phyloP scores from a whole-genome alignment of 2,329 filamentous ascomycete genomes.

The Trichoderma cornu-damae region DNA sequence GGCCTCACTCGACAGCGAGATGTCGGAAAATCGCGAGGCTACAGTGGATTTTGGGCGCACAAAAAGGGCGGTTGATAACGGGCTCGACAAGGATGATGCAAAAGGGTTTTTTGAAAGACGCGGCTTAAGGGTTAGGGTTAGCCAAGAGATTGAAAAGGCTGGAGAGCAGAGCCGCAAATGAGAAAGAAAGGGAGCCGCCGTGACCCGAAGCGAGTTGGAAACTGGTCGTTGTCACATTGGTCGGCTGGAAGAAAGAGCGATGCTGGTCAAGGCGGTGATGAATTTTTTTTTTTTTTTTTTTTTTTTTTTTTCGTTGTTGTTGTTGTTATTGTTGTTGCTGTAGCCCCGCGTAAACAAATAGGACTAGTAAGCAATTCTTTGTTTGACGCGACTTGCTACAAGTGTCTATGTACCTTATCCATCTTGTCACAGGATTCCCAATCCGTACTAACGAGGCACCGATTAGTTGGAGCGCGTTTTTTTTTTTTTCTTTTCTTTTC shows the following conservation, averaged over 20 bases:
- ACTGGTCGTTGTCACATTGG: neutral
- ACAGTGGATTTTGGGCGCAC: conserved; percentile 7
- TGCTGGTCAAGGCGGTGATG: conserved; percentile 1
- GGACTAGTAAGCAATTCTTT: conserved; percentile 16
- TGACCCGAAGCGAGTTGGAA: conserved; percentile 25
- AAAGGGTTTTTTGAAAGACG: conserved; percentile 24
- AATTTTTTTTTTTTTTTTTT: too few species aligned
- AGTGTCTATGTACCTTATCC: too few species aligned
- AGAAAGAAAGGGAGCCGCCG: conserved; percentile 23
- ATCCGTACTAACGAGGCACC: neutral
- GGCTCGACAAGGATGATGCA: conserved; percentile 20
- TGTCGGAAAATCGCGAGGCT: neutral
- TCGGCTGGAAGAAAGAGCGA: neutral
- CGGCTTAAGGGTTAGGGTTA: conserved; percentile 21
- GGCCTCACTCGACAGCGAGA: neutral
- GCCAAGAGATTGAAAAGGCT: conserved; percentile 22
- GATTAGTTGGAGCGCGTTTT: conserved; percentile 21
- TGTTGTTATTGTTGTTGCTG: too few species aligned
- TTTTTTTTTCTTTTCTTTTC: too few species aligned
- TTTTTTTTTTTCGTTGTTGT: too few species aligned
- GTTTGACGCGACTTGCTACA: conserved; percentile 16
- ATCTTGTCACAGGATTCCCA: neutral
- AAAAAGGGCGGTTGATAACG: conserved; percentile 22
- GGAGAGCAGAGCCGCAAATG: conserved; percentile 26
- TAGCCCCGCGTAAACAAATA: conserved; percentile 20